These are phyloP conservation scores for Arthrobotrys conoides DNA, from an alignment of 2,329 filamentous ascomycete genomes.

Conservation along the genomic window DNA sequence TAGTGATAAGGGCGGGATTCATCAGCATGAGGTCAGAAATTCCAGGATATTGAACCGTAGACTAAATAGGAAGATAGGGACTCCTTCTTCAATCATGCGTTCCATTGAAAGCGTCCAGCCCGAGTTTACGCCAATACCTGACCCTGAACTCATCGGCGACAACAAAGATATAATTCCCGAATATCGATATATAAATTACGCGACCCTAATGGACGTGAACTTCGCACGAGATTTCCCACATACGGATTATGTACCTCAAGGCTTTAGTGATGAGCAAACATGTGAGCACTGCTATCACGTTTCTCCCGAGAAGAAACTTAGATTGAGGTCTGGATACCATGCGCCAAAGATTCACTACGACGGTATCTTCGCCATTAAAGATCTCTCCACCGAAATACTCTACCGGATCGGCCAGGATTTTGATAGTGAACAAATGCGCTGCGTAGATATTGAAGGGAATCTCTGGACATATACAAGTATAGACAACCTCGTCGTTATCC, in stretches of 20 bases:
- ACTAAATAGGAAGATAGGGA: no score
- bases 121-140: background rate
- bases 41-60: background rate
- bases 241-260: background rate
- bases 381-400: background rate
- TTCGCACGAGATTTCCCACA: background rate
- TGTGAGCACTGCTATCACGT: background rate
- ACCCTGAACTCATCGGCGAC: no score
- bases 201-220: background rate
- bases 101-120: background rate
- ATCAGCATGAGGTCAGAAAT: background rate
- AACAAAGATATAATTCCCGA: background rate
- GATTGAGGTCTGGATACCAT: background rate
- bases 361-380: background rate
- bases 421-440: background rate
- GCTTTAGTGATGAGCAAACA: background rate
- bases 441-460: background rate
- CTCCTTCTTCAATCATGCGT: background rate
- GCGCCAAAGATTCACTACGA: background rate
- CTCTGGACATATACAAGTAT: background rate
- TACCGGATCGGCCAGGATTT: no score
- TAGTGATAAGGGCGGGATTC: background rate
- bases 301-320: background rate
- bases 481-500: background rate
- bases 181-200: background rate